Conservation (phyloP, 345 rosid genomes). For the Acer yangbiense region DNA sequence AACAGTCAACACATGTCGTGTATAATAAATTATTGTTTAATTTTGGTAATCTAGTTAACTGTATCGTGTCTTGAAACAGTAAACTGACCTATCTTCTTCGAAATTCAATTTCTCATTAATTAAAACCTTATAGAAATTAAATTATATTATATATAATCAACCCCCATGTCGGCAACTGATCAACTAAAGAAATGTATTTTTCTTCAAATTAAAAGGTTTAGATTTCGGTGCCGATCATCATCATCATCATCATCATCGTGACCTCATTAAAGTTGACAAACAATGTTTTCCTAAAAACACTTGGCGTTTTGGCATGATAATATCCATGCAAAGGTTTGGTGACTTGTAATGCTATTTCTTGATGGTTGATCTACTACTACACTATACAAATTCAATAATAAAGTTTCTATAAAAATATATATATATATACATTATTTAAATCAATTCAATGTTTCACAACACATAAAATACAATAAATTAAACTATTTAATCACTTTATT, state of each 20-base stretch:
- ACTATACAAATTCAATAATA: background rate
- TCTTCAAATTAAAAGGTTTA: no score
- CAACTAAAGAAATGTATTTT: no score
- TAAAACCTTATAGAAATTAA: no score
- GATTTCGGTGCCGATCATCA: background rate
- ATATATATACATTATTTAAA: background rate
- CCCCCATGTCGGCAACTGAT: background rate
- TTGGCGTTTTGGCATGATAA: background rate
- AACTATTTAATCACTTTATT: background rate
- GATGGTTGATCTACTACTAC: no score
- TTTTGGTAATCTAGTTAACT: no score
- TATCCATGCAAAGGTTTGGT: background rate
- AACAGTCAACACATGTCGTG: no score
- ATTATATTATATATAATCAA: no score
- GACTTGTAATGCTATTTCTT: background rate
- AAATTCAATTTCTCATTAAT: no score
- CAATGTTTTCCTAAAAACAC: background rate
- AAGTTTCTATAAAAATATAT: background rate
- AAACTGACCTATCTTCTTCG: no score
- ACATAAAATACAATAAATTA: background rate
- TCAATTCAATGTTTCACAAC: background rate
- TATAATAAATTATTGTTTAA: no score
- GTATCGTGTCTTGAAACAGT: no score
- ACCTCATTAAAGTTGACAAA: constrained; percentile 12
- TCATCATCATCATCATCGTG: background rate